These are phyloP conservation scores for Boletus speciosus DNA, from an alignment of 768 basidiomycete species.

Conservation along the genomic window DNA sequence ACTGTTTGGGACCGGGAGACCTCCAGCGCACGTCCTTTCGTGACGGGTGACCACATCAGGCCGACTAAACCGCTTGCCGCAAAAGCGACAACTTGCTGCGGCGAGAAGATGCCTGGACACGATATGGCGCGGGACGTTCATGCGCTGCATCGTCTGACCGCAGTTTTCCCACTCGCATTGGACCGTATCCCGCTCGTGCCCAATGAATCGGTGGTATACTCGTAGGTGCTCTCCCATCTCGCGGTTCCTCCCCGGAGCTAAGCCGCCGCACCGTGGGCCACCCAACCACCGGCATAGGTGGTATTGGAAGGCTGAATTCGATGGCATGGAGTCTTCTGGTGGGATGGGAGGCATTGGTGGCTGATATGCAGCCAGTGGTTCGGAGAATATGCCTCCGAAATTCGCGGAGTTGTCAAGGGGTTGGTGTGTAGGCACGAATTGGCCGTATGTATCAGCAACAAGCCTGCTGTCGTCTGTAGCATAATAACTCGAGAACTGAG, in stretches of 20 bases:
- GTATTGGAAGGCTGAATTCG: conserved; percentile 4
- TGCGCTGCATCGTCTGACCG: conserved; percentile 23
- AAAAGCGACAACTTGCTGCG: conserved; percentile 22
- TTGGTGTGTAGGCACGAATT: neutral
- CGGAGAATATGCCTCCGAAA: neutral
- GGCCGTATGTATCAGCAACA: neutral
- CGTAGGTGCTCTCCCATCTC: conserved; percentile 30
- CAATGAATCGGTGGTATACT: conserved; percentile 17
- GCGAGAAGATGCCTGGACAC: conserved; percentile 28
- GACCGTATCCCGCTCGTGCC: conserved; percentile 26
- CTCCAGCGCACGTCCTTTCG: conserved; percentile 20
- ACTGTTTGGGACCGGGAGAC: neutral
- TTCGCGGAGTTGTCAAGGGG: neutral
- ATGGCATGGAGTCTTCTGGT: neutral
- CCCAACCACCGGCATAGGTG: conserved; percentile 23
- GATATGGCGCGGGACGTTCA: conserved; percentile 30
- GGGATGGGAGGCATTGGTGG: conserved; percentile 15
- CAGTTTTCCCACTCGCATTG: conserved; percentile 25
- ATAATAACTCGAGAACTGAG: neutral
- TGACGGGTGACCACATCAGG: conserved; percentile 28
- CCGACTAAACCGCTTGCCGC: conserved; percentile 22
- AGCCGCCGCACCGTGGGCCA: conserved; percentile 21
- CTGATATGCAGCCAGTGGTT: conserved; percentile 1
- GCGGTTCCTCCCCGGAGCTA: conserved; percentile 28
- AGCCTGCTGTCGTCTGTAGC: neutral